Evolutionary conservation across 257 asterid species (phyloP).

Genomic region (Leptodermis oblonga): DNA sequence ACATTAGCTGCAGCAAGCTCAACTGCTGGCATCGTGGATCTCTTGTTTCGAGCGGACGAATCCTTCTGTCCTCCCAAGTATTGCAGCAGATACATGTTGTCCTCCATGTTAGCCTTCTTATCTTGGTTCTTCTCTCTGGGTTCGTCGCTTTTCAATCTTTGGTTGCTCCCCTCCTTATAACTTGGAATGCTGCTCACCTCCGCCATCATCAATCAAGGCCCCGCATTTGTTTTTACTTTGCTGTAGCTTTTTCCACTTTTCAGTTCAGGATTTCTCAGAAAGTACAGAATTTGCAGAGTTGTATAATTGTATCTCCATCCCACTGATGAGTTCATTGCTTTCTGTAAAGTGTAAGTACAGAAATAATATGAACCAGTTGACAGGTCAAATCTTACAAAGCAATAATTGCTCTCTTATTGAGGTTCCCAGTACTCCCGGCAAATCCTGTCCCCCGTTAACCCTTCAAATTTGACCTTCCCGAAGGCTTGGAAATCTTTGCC

Average conservation of each 20-base stretch:
- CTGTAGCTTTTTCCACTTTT: not conserved
- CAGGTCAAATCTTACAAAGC: too few species aligned
- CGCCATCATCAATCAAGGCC: not conserved
- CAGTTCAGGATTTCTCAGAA: not conserved
- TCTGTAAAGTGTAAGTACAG: not conserved
- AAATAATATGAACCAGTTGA: not conserved
- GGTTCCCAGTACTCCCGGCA: not conserved
- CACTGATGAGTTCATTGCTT: not conserved
- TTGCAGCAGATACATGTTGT: slow-evolving; percentile 51
- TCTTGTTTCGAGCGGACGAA: slow-evolving; percentile 50
- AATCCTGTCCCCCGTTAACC: not conserved
- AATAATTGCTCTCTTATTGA: not conserved
- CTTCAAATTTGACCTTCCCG: not conserved
- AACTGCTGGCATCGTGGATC: slow-evolving; percentile 53
- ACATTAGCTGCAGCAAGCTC: slow-evolving; percentile 73
- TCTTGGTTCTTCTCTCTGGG: slow-evolving; percentile 52
- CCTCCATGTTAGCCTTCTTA: slow-evolving; percentile 57
- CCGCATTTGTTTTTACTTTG: not conserved
- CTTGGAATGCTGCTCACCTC: not conserved
- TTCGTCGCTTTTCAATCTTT: slow-evolving; percentile 60
- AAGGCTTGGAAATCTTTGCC: not conserved
- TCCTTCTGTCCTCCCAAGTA: slow-evolving; percentile 51
- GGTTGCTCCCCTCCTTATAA: slow-evolving; percentile 55
- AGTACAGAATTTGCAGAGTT: not conserved
- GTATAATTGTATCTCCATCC: not conserved